Evolutionary conservation across 306 rosid genomes (phyloP), one percentile per base, ranked within the genome.

Genomic region (Malus orientalis): DNA sequence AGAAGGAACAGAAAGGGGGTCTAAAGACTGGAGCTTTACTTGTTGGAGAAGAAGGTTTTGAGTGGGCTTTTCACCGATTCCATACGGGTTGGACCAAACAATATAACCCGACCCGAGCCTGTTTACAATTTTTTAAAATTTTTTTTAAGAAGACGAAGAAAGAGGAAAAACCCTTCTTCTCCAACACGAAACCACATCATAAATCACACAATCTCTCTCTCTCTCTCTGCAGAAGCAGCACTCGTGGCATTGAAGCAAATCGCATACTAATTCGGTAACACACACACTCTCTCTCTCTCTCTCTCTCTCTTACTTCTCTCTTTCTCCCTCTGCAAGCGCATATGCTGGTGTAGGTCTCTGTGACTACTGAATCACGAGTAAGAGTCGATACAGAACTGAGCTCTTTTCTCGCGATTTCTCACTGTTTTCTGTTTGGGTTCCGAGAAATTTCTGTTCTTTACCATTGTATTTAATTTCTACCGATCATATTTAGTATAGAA

Each of bases 41-140:
- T 74, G 79, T 69, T 80, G 75, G 60, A 30, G 79, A 74, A 74
- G 83, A 80, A 80, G 83, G 57, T 42, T 73, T 66, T 22, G 16
- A 20, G 2, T 61, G 78, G 78, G 76, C 76, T 73, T 42, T 66
- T 6, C 8, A 61, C 2, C 22, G 6, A 11, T n/a, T 57, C 12
- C n/a, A 14, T 15, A 16, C 11, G 25, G 49, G 10, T 20, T 68
- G 20, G 72, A 19, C 72, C 72, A 45, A 13, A 13, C 7, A 44
- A 8, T 19, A 19, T n/a, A 33, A 73, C 68, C 54, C 67, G 11
- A 59, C 40, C 54, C 67, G 45, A 49, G 16, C 29, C 2, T 20
- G 40, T 15, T 38, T 1, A 22, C 1, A 58, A 5, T 5, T 25
- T 25, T 42, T 15, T 5, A 11, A 11, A 25, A 1, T 20, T 8